Evolutionary conservation across 148 eudicot species (phyloP).

Genomic region (Vaccinium corymbosum): DNA sequence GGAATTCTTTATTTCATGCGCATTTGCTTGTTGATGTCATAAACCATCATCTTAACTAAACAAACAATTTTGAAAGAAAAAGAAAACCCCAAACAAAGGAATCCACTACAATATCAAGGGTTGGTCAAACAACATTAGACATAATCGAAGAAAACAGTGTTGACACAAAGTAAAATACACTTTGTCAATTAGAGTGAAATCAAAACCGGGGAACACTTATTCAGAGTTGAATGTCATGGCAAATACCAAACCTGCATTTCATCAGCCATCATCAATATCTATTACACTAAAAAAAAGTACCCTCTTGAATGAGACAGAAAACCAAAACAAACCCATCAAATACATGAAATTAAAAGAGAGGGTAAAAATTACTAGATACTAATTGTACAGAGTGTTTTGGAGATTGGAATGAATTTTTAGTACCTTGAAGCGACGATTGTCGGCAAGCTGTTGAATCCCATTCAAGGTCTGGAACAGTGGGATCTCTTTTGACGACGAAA

Average conservation of each 20-base stretch:
- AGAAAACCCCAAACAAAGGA: neutral
- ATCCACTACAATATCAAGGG: neutral
- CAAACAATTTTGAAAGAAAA: neutral
- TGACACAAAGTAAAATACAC: neutral
- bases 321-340: neutral
- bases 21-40: neutral
- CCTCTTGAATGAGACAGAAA: neutral
- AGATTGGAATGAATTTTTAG: neutral
- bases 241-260: neutral
- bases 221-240: neutral
- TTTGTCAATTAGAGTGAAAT: neutral
- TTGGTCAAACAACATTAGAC: neutral
- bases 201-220: neutral
- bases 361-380: too few relatives aligned
- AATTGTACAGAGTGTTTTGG: neutral
- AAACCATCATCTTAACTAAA: neutral
- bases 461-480: neutral
- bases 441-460: slow-evolving; percentile 17
- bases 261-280: neutral
- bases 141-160: neutral
- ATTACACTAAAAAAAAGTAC: neutral
- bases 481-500: slow-evolving; percentile 5
- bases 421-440: slow-evolving; percentile 13
- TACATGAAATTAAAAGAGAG: neutral
- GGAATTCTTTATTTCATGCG: neutral